Conservation (phyloP, 2,329 filamentous ascomycete genomes). For the Conoideocrella luteorostrata region DNA sequence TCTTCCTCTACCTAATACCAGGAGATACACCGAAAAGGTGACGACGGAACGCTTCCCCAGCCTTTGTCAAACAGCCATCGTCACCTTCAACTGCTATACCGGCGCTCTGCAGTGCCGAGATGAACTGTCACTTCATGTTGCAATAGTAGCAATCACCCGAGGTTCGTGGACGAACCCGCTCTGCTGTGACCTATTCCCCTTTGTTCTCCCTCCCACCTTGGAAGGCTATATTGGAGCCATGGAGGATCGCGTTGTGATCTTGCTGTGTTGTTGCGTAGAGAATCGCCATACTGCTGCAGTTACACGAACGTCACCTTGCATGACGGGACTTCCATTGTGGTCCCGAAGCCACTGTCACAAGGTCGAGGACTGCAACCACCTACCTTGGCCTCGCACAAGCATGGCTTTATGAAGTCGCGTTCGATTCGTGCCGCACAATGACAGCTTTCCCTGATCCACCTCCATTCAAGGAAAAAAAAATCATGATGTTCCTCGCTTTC, state of each 20-base stretch:
- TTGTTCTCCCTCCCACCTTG: not conserved
- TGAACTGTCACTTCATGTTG: constrained; percentile 1
- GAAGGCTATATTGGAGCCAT: not conserved
- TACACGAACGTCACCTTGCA: constrained; percentile 2
- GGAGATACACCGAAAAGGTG: not conserved
- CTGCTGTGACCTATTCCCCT: not conserved
- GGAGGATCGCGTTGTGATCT: not conserved
- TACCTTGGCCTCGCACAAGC: not conserved
- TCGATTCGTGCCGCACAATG: too few species aligned
- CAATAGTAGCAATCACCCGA: constrained; percentile 2
- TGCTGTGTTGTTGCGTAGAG: not conserved
- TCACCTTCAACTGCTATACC: not conserved
- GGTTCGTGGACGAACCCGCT: constrained; percentile 5
- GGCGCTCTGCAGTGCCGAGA: constrained; percentile 3
- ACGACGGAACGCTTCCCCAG: not conserved
- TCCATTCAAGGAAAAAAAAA: too few species aligned
- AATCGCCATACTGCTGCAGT: not conserved
- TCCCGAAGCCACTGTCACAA: not conserved
- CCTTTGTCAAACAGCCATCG: not conserved
- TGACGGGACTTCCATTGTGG: not conserved
- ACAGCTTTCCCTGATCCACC: too few species aligned
- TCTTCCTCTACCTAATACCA: not conserved
- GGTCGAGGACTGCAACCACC: not conserved
- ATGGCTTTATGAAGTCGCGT: too few species aligned
- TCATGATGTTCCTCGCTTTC: not conserved